Conservation (phyloP, 768 basidiomycete genomes). For the Tricholoma furcatifolium region DNA sequence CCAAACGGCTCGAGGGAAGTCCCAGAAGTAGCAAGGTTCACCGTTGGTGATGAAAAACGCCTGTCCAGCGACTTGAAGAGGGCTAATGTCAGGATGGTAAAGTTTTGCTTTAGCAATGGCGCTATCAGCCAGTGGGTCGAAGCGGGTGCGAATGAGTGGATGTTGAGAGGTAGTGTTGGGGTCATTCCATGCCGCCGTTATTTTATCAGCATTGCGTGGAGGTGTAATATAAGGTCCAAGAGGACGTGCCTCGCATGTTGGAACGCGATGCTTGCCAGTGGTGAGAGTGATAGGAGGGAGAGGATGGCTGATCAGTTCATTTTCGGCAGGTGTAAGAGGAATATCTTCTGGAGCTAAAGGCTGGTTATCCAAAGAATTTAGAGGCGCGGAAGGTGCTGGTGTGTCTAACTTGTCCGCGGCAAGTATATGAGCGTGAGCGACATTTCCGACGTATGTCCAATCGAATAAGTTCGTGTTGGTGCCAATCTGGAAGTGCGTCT, state of each 20-base stretch:
- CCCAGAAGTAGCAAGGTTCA: conserved; percentile 96
- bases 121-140: conserved; percentile 72
- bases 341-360: conserved; percentile 37
- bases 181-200: conserved; percentile 57
- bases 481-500: conserved; percentile 88
- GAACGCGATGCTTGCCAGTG: conserved; percentile 60
- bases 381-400: conserved; percentile 42
- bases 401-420: conserved; percentile 85
- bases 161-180: conserved; percentile 40
- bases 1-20: conserved; percentile 82
- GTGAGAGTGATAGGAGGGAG: conserved; percentile 64
- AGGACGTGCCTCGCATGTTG: conserved; percentile 78
- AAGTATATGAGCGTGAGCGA: conserved; percentile 88
- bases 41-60: conserved; percentile 97
- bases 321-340: conserved; percentile 37
- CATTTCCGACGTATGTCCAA: conserved; percentile 94
- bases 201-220: conserved; percentile 55
- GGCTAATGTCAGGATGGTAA: conserved; percentile 41
- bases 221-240: conserved; percentile 76
- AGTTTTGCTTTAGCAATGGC: conserved; percentile 54
- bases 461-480: conserved; percentile 91
- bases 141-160: conserved; percentile 72
- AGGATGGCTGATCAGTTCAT: conserved; percentile 44
- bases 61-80: conserved; percentile 86
- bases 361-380: conserved; percentile 32